Percentiles rank a stretch among this genome's conserved stretches.
Evolutionary conservation across 2,329 filamentous ascomycete species (phyloP).

Genomic region (Monosporascus sp.): DNA sequence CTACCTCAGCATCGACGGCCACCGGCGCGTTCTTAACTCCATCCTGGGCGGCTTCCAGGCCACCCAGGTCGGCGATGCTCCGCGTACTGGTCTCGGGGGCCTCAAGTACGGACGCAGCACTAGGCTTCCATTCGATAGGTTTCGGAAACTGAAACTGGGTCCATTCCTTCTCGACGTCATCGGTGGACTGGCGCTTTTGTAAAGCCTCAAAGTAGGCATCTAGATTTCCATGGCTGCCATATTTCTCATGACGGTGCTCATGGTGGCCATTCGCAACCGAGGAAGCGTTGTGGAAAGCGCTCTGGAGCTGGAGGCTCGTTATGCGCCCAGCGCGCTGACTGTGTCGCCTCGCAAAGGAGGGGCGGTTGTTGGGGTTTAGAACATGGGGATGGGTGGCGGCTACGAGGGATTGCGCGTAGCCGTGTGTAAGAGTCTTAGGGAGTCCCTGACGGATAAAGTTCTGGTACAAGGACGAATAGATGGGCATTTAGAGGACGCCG

Average conservation of each 20-base stretch:
- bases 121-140: conserved; percentile 81
- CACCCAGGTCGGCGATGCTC: conserved; percentile 34
- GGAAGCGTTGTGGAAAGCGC: conserved; percentile 63
- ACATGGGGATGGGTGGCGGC: conserved; percentile 79
- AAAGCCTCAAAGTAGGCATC: conserved; percentile 90
- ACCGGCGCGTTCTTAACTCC: conserved; percentile 30
- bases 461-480: conserved; percentile 63
- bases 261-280: conserved; percentile 45
- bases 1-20: conserved; percentile 48
- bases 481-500: conserved; percentile 85
- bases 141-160: conserved; percentile 85
- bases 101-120: conserved; percentile 47
- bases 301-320: conserved; percentile 64
- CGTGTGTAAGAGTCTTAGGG: conserved; percentile 93
- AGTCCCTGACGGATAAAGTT: conserved; percentile 96
- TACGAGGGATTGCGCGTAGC: conserved; percentile 96
- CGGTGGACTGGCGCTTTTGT: conserved; percentile 54
- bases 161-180: conserved; percentile 74
- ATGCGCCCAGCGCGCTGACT: conserved; percentile 50
- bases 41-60: conserved; percentile 21
- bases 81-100: conserved; percentile 56
- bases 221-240: conserved; percentile 57
- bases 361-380: conserved; percentile 67
- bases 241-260: conserved; percentile 53
- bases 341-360: conserved; percentile 55